A percentile compares a stretch with the other conserved stretches of the same genome.
Conservation (phyloP, 768 basidiomycete genomes). For the Mycena pura region DNA sequence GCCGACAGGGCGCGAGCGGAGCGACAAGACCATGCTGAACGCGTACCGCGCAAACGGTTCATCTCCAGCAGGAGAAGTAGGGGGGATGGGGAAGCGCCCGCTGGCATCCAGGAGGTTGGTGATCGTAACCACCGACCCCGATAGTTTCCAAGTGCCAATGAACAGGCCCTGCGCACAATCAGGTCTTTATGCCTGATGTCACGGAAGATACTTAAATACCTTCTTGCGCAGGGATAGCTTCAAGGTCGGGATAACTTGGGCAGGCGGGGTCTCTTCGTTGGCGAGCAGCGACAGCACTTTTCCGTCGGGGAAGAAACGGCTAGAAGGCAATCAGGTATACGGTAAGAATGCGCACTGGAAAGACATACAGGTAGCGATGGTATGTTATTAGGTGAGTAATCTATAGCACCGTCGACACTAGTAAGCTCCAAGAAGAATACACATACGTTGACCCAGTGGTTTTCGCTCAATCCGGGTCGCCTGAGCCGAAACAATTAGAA, state of each 20-base stretch:
- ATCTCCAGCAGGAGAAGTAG: conserved; percentile 18
- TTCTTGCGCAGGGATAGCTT: conserved; percentile 82
- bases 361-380: conserved; percentile 83
- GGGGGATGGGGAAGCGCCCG: conserved; percentile 42
- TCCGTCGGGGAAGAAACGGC: conserved; percentile 89
- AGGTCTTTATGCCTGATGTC: not conserved
- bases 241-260: conserved; percentile 76
- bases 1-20: conserved; percentile 82
- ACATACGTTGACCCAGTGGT: conserved; percentile 85
- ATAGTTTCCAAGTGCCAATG: conserved; percentile 76
- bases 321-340: conserved; percentile 33
- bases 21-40: conserved; percentile 75
- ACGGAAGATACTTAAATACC: conserved; percentile 43
- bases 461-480: conserved; percentile 81
- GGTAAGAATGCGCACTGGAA: not conserved
- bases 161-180: conserved; percentile 61
- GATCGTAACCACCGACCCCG: conserved; percentile 64
- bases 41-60: conserved; percentile 54
- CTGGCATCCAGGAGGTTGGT: conserved; percentile 69
- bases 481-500: conserved; percentile 40
- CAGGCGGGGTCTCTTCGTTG: conserved; percentile 77
- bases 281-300: conserved; percentile 85
- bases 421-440: conserved; percentile 12
- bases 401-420: conserved; percentile 42
- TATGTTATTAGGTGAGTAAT: conserved; percentile 89